Evolutionary conservation across 768 basidiomycete genomes (phyloP).

Genomic region (Lentinula detonsa): DNA sequence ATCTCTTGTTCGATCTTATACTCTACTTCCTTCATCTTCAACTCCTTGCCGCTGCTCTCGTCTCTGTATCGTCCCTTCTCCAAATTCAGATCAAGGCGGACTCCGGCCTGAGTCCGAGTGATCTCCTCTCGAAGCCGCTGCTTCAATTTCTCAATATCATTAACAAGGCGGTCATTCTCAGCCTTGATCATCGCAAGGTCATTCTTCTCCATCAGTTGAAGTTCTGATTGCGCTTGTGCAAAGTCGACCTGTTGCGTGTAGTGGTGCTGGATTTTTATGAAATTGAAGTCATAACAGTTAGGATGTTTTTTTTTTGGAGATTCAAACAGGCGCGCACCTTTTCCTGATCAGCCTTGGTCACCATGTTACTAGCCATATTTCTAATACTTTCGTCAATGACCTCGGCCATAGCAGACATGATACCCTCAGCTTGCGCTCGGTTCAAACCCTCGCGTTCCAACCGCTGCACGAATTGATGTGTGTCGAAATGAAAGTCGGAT

Average conservation of each 20-base stretch:
- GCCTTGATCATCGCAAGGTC: constrained; percentile 93
- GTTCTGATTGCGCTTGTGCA: constrained; percentile 91
- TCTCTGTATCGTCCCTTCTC: constrained; percentile 96
- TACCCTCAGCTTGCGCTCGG: constrained; percentile 89
- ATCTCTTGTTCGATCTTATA: constrained; percentile 97
- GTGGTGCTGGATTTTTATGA: constrained; percentile 51
- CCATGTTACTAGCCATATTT: constrained; percentile 95
- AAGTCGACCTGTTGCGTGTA: constrained; percentile 97
- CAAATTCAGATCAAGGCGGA: constrained; percentile 89
- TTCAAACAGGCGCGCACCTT: constrained; percentile 58
- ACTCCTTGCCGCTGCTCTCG: constrained; percentile 84
- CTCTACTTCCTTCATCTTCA: constrained; percentile 97
- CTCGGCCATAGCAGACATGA: constrained; percentile 95
- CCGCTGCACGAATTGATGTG: constrained; percentile 89
- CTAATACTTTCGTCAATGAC: constrained; percentile 96
- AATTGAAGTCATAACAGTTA: too few relatives aligned
- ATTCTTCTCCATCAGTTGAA: constrained; percentile 95
- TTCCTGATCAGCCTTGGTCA: constrained; percentile 93
- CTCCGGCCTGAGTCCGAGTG: constrained; percentile 86
- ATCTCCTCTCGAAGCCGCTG: constrained; percentile 90
- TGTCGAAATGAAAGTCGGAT: constrained; percentile 83
- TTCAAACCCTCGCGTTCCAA: constrained; percentile 86
- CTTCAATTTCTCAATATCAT: constrained; percentile 93
- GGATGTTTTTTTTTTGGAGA: too few relatives aligned
- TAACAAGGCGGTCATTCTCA: constrained; percentile 89